Evolutionary conservation across 148 eudicot genomes (phyloP), one percentile per base, ranked within the genome.

Genomic region (Beta vulgaris): DNA sequence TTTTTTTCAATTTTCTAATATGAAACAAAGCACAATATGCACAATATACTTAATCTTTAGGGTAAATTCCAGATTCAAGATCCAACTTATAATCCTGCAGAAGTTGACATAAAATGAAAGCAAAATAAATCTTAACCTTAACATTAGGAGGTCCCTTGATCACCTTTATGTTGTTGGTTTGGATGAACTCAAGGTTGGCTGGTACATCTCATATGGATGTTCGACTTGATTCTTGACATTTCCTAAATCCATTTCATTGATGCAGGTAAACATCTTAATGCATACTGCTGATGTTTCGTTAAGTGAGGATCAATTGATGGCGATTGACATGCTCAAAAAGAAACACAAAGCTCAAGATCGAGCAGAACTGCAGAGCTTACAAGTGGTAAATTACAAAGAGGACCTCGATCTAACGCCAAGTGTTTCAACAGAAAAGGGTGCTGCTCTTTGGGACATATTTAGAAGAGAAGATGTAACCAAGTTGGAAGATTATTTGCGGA

Each of bases 401-500:
- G 73, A 77, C 42, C 71, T 73, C 31, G 59, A 77, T 68, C 55
- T 62, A 16, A 31, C 37, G 37, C 48, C 62, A 14, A 14, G 68
- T 69, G 74, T 32, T 69, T 10, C 73, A 37, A 48, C 51, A 19
- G 82, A 76, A 66, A 74, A 76, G 40, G 90, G 86, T 40, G 88
- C 91, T 72, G 97, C 99, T 44, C 77, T 95, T 5, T 95, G 99
- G 99, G 99, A 95, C 79, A 95, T 95, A 32, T 92, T 95, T 68
- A 78, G 91, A 63, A 83, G 99, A 73, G 90, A 92, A 81, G 98
- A 94, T 78, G 91, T 91, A 42, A 90, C 95, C 0, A 84, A 82
- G 35, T 54, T 84, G 46, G 84, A 80, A 59, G 76, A 76, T 34
- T 84, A 84, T 71, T 51, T 84, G 34, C 60, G 71, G 59, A 67